Base-by-base conservation (phyloP, 169 alveolate species). In the Eimeria brunetti region DNA sequence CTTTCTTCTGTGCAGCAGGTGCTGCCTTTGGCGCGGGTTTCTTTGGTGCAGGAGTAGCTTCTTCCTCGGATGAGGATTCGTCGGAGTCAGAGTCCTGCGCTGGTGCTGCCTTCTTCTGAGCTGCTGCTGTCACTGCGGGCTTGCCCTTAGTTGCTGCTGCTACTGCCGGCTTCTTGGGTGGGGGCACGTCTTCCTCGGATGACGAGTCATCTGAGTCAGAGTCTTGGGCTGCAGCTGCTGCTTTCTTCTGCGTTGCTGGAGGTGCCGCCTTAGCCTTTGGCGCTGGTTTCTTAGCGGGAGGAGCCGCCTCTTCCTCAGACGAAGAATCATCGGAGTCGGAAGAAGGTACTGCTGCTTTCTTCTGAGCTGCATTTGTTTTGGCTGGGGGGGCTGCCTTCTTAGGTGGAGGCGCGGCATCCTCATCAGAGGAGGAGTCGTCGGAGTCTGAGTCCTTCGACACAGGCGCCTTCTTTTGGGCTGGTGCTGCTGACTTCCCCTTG, bases 131-230 rank as follows among this genome's bases (percentile, higher is more conserved):
- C 30, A 58, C 75, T 30, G 92, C 81, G 33, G 58, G 9, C 64
- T 30, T 85, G 58, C 80, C 60, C 81, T 56, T 62, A 11, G 81
- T 51, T 14, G 81, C 81, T 67, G 76, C 46, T 71, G 81, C 38
- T 20, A 75, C 75, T 53, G 90, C 75, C 30, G 78, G 78, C 9
- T 83, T 83, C 71, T 49, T 83, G 36, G 90, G 73, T 1, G 90
- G 81, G 20, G 76, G 75, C 24, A 0, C 51, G 18, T 78, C 88
- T 1, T 85, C 92, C 41, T 85, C 92, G 38, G 76, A 56, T 27
- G 92, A 85, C 9, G 92, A 85, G 56, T 85, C 92, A 30, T 85
- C 81, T 2, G 92, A 85, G 14, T 85, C 92, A 14, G 92, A 56
- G n/a, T 85, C 69, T 49, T 85, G 30, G 1, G 27, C 56, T 85